Base-by-base conservation (phyloP, 1,284 basidiomycete genomes). In the Cutaneotrichosporon cavernicola region DNA sequence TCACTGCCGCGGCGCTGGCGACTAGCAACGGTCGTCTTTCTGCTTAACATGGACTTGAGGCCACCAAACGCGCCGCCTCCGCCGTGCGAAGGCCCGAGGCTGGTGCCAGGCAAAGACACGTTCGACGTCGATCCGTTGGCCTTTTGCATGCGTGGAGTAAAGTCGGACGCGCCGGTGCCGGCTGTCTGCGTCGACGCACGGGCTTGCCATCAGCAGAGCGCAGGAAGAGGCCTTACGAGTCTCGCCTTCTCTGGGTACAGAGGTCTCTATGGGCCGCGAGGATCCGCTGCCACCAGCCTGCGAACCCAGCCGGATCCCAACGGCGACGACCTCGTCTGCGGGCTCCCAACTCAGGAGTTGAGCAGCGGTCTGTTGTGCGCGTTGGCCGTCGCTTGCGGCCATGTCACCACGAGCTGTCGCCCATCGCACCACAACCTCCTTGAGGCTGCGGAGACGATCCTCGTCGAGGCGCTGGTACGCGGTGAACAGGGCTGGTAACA, bases 21-120 rank as follows among this genome's bases (percentile, higher is more conserved):
- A 18, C 58, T 62, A 22, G 63, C 62, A 14, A 74, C 64, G 0
- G 78, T 79, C 16, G 71, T 70, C 36, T 78, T 80, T 32, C 80
- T 65, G 9, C 76, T 73, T 5, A 82, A 71, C 72, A 81, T 79
- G 13, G 79, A 81, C 66, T 82, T 82, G 61, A 82, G 60, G 6
- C 79, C 80, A 32, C 77, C 74, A 4, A 75, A 67, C 43, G 78
- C 77, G 2, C 69, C 67, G 47, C 34, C 31, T 4, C 49, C 63
- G 9, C 49, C 46, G 53, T 53, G 38, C 38, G 38, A 40, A 2
- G 9, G 38, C 5, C 13, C 38, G 38, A 14, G 38, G 38, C 38
- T 14, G 18, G 43, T n/a, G 18, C 43, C 43, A n/a, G 21, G 56
- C 49, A 59, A 46, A 21, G 50, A 13, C 11, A 66, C 56, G 58